Evolutionary conservation across 2,329 filamentous ascomycete species (phyloP).

Genomic region (Cladophialophora carrionii): DNA sequence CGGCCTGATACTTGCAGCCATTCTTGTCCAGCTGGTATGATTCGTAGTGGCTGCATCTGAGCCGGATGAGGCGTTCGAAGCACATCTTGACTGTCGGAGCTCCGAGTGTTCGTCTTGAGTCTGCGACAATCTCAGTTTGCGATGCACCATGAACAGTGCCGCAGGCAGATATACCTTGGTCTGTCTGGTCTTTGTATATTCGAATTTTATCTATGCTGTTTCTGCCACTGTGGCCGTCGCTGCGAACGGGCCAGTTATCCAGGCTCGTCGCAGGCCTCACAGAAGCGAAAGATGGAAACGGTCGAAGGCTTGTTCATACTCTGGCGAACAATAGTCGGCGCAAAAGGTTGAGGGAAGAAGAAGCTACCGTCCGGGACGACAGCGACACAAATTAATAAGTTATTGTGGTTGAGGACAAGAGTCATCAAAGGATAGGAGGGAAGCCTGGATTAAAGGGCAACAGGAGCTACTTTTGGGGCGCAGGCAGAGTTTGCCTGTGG

Average conservation of each 20-base stretch:
- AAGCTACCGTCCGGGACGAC: slow-evolving; percentile 32
- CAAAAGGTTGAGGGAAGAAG: slow-evolving; percentile 7
- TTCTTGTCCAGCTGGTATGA: slow-evolving; percentile 38
- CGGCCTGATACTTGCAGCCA: slow-evolving; percentile 33
- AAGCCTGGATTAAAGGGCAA: slow-evolving; percentile 5
- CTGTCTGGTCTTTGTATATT: slow-evolving; percentile 10
- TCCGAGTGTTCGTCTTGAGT: slow-evolving; percentile 1
- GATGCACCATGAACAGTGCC: background rate
- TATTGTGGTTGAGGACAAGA: slow-evolving; percentile 23
- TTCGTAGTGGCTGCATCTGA: slow-evolving; percentile 38
- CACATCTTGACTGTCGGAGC: slow-evolving; percentile 34
- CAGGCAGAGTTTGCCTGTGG: slow-evolving; percentile 24
- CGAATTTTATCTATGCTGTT: slow-evolving; percentile 16
- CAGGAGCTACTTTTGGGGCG: slow-evolving; percentile 20
- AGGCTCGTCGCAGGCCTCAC: slow-evolving; percentile 40
- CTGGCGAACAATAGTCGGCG: slow-evolving; percentile 28
- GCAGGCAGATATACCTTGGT: slow-evolving; percentile 12
- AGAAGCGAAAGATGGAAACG: slow-evolving; percentile 38
- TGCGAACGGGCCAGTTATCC: slow-evolving; percentile 37
- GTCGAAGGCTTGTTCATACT: slow-evolving; percentile 41
- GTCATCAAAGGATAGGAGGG: slow-evolving; percentile 17
- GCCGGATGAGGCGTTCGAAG: slow-evolving; percentile 36
- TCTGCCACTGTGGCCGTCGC: slow-evolving; percentile 19
- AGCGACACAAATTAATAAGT: slow-evolving; percentile 20
- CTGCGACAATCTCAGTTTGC: background rate